A percentile compares a stretch with the other conserved stretches of the same genome.
These are phyloP conservation scores for Chenopodium suecicum DNA, from an alignment of 148 eudicot genomes.

Conservation along the genomic window DNA sequence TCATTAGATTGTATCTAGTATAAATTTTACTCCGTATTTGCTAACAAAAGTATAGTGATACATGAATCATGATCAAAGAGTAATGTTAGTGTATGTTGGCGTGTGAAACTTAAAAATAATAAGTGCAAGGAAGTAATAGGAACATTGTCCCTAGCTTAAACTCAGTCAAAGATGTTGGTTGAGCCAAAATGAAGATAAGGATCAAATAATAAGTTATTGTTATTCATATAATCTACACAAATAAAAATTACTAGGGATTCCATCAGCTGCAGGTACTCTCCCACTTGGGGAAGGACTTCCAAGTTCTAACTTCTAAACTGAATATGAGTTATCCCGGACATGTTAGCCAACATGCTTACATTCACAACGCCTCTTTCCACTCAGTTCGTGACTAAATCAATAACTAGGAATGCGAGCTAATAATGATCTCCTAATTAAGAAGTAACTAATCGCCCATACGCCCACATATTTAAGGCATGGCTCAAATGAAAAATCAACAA, in stretches of 20 bases:
- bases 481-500: not conserved
- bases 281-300: not conserved
- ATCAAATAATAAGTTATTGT: not conserved
- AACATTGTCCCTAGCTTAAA: not conserved
- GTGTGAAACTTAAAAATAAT: no score
- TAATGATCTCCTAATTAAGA: not conserved
- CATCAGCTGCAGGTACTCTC: not conserved
- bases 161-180: not conserved
- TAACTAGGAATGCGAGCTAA: not conserved
- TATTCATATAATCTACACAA: no score
- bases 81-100: not conserved
- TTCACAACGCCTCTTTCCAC: not conserved
- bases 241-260: not conserved
- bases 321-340: no score
- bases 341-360: not conserved
- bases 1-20: not conserved
- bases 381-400: not conserved
- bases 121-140: not conserved
- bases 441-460: not conserved
- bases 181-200: not conserved
- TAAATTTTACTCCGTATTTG: not conserved
- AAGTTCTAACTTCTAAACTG: not conserved
- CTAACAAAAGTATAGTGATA: no score
- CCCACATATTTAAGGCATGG: not conserved
- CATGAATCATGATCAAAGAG: no score